Evolutionary conservation across 345 rosid species (phyloP), one percentile per base, ranked within the genome.

Genomic region (Firmiana major): DNA sequence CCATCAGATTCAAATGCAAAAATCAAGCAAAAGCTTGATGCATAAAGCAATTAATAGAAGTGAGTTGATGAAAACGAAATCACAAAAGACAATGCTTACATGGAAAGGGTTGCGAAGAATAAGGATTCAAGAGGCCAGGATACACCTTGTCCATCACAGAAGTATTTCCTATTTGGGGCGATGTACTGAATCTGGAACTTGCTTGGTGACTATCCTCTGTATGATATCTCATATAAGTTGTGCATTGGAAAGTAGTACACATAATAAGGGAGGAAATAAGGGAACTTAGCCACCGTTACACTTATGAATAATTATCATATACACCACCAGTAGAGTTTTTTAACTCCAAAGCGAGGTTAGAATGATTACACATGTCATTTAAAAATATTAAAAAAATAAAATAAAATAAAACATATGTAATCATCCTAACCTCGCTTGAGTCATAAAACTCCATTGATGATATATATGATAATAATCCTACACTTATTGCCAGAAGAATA

Each of bases 131-230:
- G 42, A 77, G 62, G 36, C 78, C 81, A 78, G 74, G 53, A 77
- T 85, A 79, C 72, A 71, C 67, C 75, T 83, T 78, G 45, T 81
- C 79, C 73, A 62, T 70, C 13, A 77, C 75, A 66, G 81, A 51
- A 84, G 76, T 68, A 77, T 36, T 79, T 68, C 88, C 89, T 78
- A 85, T 63, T 60, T 86, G 89, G 57, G 81, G 71, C 36, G 83
- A 75, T 76, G 83, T 82, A 77, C 75, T 67, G 81, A 76, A 81
- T 74, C 82, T 71, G 46, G 90, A 84, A 81, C 83, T 88, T 81
- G 81, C 78, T 77, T 86, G 97, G 75, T 83, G 90, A 82, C 89
- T 86, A 79, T 91, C 97, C 75, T 85, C 97, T 90, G 89, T 87
- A 80, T 81, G 77, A 84, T 78, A 78, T 67, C 51, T 76, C 79